Percentiles rank a stretch among this genome's conserved stretches.
Evolutionary conservation across 148 eudicot genomes (phyloP).

Genomic region (Nepenthes mirabilis): DNA sequence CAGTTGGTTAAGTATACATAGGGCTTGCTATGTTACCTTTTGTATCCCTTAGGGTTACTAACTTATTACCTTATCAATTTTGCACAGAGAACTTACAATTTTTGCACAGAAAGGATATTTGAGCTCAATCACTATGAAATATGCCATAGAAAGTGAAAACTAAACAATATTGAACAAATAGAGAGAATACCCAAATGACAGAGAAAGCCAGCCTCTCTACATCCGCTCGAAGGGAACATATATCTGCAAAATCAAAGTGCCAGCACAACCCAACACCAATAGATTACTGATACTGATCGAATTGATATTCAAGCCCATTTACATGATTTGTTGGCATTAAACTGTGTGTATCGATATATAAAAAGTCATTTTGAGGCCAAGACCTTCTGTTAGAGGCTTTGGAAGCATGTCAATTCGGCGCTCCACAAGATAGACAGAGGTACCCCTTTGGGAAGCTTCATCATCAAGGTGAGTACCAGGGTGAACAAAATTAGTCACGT

Average conservation of each 20-base stretch:
- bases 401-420: conserved; percentile 98
- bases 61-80: no score
- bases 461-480: conserved; percentile 91
- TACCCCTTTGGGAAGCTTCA: conserved; percentile 94
- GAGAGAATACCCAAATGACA: conserved; percentile 66
- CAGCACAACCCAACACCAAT: conserved; percentile 1
- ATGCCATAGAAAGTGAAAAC: neutral
- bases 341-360: neutral
- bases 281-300: neutral
- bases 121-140: no score
- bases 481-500: conserved; percentile 94
- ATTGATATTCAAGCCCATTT: neutral
- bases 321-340: neutral
- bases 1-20: no score
- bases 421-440: conserved; percentile 96
- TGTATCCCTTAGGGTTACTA: no score
- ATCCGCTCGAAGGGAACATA: conserved; percentile 89
- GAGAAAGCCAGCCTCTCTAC: conserved; percentile 96
- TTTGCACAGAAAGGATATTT: no score
- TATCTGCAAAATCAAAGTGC: conserved; percentile 43
- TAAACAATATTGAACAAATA: neutral
- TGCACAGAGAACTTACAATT: no score
- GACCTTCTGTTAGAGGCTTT: conserved; percentile 96
- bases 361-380: conserved; percentile 1
- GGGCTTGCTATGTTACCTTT: no score